Conservation (phyloP, 169 alveolate species). For the Toxoplasma gondii region DNA sequence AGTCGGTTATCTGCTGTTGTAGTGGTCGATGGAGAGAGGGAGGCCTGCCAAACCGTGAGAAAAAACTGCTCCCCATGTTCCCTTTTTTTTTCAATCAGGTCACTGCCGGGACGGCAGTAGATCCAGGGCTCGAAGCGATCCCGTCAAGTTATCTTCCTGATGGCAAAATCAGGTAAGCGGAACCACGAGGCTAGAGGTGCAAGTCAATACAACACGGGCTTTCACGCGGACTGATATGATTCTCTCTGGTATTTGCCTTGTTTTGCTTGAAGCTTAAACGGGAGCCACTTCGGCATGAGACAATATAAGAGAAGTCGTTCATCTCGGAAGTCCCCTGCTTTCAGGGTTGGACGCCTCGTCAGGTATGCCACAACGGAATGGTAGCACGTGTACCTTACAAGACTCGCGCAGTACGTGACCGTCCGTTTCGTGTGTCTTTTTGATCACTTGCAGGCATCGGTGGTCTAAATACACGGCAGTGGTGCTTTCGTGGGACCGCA, state of each 20-base stretch:
- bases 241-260: not conserved
- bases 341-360: not conserved
- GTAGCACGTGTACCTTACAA: not conserved
- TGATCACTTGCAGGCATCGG: constrained; percentile 48
- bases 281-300: not conserved
- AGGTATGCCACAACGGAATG: not conserved
- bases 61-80: not conserved
- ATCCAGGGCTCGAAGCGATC: not conserved
- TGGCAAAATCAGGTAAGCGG: not conserved
- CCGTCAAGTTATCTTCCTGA: not conserved
- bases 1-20: too few species aligned
- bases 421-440: not conserved
- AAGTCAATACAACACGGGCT: too few species aligned
- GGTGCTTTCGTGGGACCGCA: constrained; percentile 60
- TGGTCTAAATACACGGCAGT: constrained; percentile 63
- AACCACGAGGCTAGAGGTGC: not conserved
- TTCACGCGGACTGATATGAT: too few species aligned
- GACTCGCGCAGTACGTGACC: not conserved
- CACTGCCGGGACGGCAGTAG: not conserved
- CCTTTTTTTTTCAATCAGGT: not conserved
- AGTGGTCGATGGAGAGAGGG: too few species aligned
- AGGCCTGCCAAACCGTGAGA: too few species aligned
- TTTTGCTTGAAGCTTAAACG: not conserved
- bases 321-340: not conserved
- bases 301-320: not conserved